phyloP scores from a whole-genome alignment of 2,329 filamentous ascomycete genomes.

The Calonectria hongkongensis region DNA sequence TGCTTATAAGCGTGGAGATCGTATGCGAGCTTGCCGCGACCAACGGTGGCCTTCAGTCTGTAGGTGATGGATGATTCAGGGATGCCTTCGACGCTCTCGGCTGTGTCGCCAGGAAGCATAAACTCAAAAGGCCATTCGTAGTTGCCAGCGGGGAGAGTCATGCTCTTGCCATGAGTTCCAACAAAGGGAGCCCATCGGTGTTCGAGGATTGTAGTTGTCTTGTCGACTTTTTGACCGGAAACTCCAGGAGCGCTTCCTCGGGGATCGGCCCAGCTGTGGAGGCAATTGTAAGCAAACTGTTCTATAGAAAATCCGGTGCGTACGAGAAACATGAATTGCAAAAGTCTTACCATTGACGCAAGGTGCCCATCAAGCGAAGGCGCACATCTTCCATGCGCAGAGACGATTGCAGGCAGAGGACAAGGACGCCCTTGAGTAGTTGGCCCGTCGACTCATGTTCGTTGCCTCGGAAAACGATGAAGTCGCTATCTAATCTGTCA shows the following conservation, averaged over 20 bases:
- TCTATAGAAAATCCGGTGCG: slow-evolving; percentile 20
- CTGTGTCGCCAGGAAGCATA: slow-evolving; percentile 80
- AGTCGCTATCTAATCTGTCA: slow-evolving; percentile 83
- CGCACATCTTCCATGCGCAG: slow-evolving; percentile 84
- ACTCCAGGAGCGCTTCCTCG: slow-evolving; percentile 74
- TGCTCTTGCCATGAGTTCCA: slow-evolving; percentile 72
- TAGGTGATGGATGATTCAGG: slow-evolving; percentile 92
- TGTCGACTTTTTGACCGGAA: slow-evolving; percentile 76
- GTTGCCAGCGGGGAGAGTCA: slow-evolving; percentile 81
- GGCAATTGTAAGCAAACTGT: slow-evolving; percentile 42
- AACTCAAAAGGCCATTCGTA: slow-evolving; percentile 90
- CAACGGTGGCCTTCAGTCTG: slow-evolving; percentile 91
- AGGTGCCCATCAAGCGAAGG: slow-evolving; percentile 81
- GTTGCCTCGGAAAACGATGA: slow-evolving; percentile 85
- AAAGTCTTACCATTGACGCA: slow-evolving; percentile 76
- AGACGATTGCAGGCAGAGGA: slow-evolving; percentile 82
- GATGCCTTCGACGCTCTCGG: slow-evolving; percentile 94
- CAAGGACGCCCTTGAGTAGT: slow-evolving; percentile 82
- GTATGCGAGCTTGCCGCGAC: slow-evolving; percentile 90
- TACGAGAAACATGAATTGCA: not conserved
- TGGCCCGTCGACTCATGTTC: slow-evolving; percentile 86
- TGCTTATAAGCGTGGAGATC: slow-evolving; percentile 88
- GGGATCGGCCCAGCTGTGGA: slow-evolving; percentile 70
- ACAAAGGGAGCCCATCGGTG: slow-evolving; percentile 83
- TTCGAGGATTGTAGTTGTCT: slow-evolving; percentile 76